Percentiles rank a stretch among this genome's conserved stretches.
Evolutionary conservation across 345 rosid species (phyloP).

Genomic region (Eutrema japonicum): DNA sequence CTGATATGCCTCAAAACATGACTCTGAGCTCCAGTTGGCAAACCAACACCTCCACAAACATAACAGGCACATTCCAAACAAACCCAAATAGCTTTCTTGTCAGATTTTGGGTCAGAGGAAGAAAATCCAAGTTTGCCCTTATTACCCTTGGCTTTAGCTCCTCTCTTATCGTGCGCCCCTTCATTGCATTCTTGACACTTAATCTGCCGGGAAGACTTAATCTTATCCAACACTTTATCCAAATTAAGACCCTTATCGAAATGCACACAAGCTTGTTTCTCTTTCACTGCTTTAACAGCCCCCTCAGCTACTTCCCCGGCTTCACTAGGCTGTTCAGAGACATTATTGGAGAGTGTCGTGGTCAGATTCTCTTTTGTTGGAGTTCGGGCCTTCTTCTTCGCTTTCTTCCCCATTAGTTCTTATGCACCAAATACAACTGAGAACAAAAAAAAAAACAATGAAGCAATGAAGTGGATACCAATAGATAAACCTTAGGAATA

Average conservation of each 20-base stretch:
- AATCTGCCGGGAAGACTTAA: slow-evolving; percentile 54
- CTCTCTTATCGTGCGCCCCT: slow-evolving; percentile 62
- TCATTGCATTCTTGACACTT: slow-evolving; percentile 82
- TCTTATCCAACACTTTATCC: slow-evolving; percentile 60
- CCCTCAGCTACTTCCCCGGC: slow-evolving; percentile 43
- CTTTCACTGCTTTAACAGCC: slow-evolving; percentile 46
- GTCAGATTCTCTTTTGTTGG: slow-evolving; percentile 60
- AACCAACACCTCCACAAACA: slow-evolving; percentile 88
- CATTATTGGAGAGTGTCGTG: slow-evolving; percentile 43
- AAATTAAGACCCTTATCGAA: slow-evolving; percentile 63
- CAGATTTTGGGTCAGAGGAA: slow-evolving; percentile 56
- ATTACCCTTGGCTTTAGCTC: slow-evolving; percentile 66
- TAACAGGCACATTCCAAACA: slow-evolving; percentile 93
- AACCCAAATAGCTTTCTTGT: slow-evolving; percentile 78
- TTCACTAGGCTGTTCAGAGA: slow-evolving; percentile 46
- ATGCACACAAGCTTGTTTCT: slow-evolving; percentile 65
- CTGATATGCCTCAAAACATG: slow-evolving; percentile 78
- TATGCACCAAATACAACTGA: slow-evolving; percentile 33
- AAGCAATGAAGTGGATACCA: not conserved
- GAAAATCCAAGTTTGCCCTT: slow-evolving; percentile 62
- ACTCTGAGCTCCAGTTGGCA: slow-evolving; percentile 75
- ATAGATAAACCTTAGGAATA: slow-evolving; percentile 23
- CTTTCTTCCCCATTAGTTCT: slow-evolving; percentile 85
- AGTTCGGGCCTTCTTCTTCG: slow-evolving; percentile 69
- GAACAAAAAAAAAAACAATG: not conserved